Evolutionary conservation across 805 yeast genomes (phyloP), one percentile per base, ranked within the genome.

Genomic region (Phaffomyces opuntiae): DNA sequence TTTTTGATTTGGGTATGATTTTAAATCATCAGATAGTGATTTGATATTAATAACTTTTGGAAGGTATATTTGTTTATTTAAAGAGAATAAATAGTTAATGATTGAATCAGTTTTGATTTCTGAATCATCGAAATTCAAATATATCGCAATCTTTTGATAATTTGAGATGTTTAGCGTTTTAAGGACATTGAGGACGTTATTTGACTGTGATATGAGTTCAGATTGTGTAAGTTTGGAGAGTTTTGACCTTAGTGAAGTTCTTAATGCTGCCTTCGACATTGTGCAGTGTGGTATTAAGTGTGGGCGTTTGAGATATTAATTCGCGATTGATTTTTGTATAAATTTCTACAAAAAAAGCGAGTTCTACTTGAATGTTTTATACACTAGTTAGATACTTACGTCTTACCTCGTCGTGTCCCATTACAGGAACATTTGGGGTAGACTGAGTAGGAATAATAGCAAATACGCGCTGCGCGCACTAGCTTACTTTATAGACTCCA

Each of bases 41-140:
- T 14, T 14, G 7, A 35, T 19, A 11, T 24, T 16, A 4, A 9
- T 29, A 9, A 29, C 31, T 35, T 76, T 67, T 0, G 93, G 90
- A 9, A 83, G 61, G 53, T 69, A 86, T 0, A 84, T 81, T 2
- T 50, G 43, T 49, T 81, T 83, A 2, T 70, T 66, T 42, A 67
- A 62, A 0, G 57, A 57, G 45, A 84, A 80, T 9, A 86, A 76
- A 16, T 67, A 49, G 38, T 67, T 53, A 3, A 90, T 75, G 11
- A 89, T 62, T 0, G 59, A 60, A 9, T 61, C 54, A 0, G 96
- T 89, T 46, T 75, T 75, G 1, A 85, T 68, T 62, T 90, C 97
- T 42, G 79, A 72, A 19, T 63, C 52, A 2, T 83, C 87, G 89
- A 90, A 83, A 60, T 76, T 80, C 85, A 89, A 77, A 56, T 78